phyloP scores from a whole-genome alignment of 768 basidiomycete genomes.

The Coprinopsis cinerea region DNA sequence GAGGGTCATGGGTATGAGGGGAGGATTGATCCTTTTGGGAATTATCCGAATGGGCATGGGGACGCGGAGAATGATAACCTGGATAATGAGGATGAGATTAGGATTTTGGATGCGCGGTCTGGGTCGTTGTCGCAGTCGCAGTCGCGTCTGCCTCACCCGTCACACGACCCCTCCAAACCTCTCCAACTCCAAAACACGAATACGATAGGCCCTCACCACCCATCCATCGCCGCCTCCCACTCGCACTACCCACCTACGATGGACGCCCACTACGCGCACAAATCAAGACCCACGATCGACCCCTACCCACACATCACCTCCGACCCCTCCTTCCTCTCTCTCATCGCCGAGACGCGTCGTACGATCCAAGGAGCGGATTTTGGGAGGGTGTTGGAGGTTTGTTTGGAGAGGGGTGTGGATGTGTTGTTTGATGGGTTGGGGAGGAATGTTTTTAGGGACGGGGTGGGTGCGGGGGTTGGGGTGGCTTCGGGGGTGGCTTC shows the following conservation, averaged over 20 bases:
- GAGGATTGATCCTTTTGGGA: background rate
- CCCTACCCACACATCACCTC: constrained; percentile 24
- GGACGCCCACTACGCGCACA: constrained; percentile 5
- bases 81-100: background rate
- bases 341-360: constrained; percentile 64
- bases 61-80: background rate
- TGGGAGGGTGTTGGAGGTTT: constrained; percentile 59
- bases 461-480: constrained; percentile 5
- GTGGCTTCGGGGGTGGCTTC: too few species aligned
- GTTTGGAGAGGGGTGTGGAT: constrained; percentile 63
- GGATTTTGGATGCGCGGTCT: background rate
- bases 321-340: constrained; percentile 47
- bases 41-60: background rate
- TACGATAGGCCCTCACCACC: constrained; percentile 13
- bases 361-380: constrained; percentile 69
- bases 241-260: background rate
- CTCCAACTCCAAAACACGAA: too few species aligned
- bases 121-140: too few species aligned
- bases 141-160: too few species aligned
- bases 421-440: constrained; percentile 61
- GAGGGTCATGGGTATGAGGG: too few species aligned
- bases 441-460: constrained; percentile 50
- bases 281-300: constrained; percentile 13
- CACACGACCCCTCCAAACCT: too few species aligned
- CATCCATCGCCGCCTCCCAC: constrained; percentile 2